phyloP scores from a whole-genome alignment of 352 stramenopile genomes.

The Pythium guiyangense region DNA sequence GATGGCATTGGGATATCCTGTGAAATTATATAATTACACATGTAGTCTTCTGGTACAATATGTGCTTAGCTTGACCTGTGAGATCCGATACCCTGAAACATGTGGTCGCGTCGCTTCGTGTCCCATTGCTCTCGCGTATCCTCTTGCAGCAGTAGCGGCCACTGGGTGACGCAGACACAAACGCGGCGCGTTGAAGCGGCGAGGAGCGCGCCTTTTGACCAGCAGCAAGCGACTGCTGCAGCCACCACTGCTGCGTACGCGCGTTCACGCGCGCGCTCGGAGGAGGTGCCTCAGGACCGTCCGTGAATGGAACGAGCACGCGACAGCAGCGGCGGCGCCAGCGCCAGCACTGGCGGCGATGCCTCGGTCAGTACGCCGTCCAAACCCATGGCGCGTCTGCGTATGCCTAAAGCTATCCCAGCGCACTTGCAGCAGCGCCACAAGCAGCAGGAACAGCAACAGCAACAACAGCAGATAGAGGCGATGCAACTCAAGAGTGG shows the following conservation, averaged over 20 bases:
- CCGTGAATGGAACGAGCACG: slow-evolving; percentile 12
- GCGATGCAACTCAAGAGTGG: slow-evolving; percentile 6
- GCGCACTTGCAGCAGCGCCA: slow-evolving; percentile 17
- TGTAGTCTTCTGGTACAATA: not conserved
- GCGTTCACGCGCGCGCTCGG: not conserved
- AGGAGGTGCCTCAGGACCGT: not conserved
- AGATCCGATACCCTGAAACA: not conserved
- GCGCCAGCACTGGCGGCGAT: not conserved
- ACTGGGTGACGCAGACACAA: slow-evolving; percentile 1
- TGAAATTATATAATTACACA: not conserved
- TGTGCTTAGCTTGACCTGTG: not conserved
- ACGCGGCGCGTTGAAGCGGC: slow-evolving; percentile 15
- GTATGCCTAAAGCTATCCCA: slow-evolving; percentile 13
- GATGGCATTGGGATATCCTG: not conserved
- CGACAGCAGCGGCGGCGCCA: not conserved
- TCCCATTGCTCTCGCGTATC: not conserved
- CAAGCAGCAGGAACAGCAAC: slow-evolving; percentile 2
- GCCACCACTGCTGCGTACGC: not conserved
- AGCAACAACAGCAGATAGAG: slow-evolving; percentile 1
- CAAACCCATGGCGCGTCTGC: slow-evolving; percentile 8
- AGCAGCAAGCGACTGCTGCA: slow-evolving; percentile 2
- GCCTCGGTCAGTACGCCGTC: not conserved
- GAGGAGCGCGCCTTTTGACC: slow-evolving; percentile 11
- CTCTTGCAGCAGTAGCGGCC: not conserved
- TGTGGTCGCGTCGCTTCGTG: not conserved